A percentile compares a stretch with the other conserved stretches of the same genome.
Evolutionary conservation across 2,329 filamentous ascomycete genomes (phyloP).

Genomic region (Aurifilum marmelostoma): DNA sequence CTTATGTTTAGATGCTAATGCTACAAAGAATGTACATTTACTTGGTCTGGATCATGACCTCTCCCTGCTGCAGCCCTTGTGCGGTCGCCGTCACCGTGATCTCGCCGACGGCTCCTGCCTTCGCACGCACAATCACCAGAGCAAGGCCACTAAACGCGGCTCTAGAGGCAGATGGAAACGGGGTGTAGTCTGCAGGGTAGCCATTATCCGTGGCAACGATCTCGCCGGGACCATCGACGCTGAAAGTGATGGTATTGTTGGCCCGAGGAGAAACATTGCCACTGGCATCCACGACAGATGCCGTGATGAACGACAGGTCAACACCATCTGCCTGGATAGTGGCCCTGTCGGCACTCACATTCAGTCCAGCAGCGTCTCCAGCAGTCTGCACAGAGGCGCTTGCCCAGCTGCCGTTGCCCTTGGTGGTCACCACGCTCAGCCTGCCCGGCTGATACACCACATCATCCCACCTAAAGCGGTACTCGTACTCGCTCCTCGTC

Average conservation of each 20-base stretch:
- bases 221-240: constrained; percentile 46
- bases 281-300: constrained; percentile 47
- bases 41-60: constrained; percentile 7
- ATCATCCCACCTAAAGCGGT: constrained; percentile 58
- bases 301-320: constrained; percentile 52
- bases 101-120: constrained; percentile 32
- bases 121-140: constrained; percentile 44
- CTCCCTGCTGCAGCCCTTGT: constrained; percentile 5
- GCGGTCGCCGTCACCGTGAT: constrained; percentile 4
- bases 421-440: constrained; percentile 51
- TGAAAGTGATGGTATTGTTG: constrained; percentile 47
- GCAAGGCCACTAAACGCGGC: constrained; percentile 47
- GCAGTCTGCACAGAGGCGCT: constrained; percentile 45
- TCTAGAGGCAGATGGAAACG: constrained; percentile 45
- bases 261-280: constrained; percentile 50
- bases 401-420: constrained; percentile 52
- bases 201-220: constrained; percentile 58
- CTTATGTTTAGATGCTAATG: background rate
- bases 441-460: constrained; percentile 53
- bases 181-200: constrained; percentile 48
- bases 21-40: background rate
- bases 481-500: constrained; percentile 41
- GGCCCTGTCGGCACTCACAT: constrained; percentile 45
- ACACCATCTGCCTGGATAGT: constrained; percentile 45
- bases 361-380: constrained; percentile 43